Conservation (phyloP, 2,329 filamentous ascomycete species). For the Beauveria caledonica region DNA sequence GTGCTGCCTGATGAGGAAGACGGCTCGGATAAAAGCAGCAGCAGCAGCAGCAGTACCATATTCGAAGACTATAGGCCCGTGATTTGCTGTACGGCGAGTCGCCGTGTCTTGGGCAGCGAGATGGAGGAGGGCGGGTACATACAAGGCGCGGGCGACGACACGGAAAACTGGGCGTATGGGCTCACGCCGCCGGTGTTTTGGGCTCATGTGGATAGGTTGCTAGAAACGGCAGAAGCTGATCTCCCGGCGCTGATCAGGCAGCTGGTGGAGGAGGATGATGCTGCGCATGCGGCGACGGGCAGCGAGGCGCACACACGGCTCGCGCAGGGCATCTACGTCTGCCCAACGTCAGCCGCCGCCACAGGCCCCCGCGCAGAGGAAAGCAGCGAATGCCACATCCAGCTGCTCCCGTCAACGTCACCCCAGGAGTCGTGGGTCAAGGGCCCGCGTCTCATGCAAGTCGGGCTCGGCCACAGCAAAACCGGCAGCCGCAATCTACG, state of each 20-base stretch:
- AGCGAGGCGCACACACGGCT: constrained; percentile 21
- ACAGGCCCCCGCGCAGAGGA: not conserved
- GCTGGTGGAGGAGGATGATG: constrained; percentile 30
- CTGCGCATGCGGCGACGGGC: constrained; percentile 9
- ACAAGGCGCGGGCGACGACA: constrained; percentile 91
- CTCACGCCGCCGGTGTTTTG: constrained; percentile 77
- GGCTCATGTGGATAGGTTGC: constrained; percentile 52
- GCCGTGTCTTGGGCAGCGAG: constrained; percentile 60
- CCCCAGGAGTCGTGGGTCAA: constrained; percentile 34
- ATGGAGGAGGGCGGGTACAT: constrained; percentile 62
- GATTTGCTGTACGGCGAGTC: constrained; percentile 79
- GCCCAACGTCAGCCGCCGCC: constrained; percentile 23
- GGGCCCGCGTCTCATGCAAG: constrained; percentile 35
- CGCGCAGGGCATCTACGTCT: constrained; percentile 30
- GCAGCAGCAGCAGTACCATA: constrained; percentile 21
- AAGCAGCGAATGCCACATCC: constrained; percentile 29
- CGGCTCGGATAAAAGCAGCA: constrained; percentile 11
- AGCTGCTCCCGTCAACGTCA: constrained; percentile 35
- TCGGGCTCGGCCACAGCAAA: constrained; percentile 66
- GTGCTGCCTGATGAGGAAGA: constrained; percentile 24
- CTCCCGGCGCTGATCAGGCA: constrained; percentile 40
- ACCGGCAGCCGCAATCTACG: constrained; percentile 77
- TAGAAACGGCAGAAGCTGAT: constrained; percentile 58
- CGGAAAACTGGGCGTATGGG: constrained; percentile 82
- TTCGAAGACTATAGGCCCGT: constrained; percentile 60